Percentiles rank a stretch among this genome's conserved stretches.
Conservation (phyloP, 805 yeast species). For the Cyberlindnera nakhonratchasimensis region DNA sequence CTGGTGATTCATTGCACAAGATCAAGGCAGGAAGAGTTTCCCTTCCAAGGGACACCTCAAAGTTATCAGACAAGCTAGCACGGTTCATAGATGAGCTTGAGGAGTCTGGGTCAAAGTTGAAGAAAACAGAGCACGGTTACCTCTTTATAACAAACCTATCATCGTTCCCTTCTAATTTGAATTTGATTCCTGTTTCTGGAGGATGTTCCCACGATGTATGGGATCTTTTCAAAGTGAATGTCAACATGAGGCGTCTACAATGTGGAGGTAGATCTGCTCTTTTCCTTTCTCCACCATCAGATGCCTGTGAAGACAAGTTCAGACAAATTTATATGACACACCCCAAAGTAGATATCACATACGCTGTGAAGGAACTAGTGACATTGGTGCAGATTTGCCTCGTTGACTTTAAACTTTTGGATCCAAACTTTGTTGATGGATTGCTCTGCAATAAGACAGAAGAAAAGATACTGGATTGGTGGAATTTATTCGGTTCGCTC, state of each 20-base stretch:
- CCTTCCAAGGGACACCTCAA: constrained; percentile 35
- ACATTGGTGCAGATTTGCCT: constrained; percentile 71
- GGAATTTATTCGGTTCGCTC: constrained; percentile 66
- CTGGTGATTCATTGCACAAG: constrained; percentile 73
- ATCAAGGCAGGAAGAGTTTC: constrained; percentile 59
- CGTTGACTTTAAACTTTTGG: constrained; percentile 71
- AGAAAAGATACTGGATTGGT: constrained; percentile 72
- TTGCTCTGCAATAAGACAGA: constrained; percentile 76
- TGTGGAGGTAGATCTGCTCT: constrained; percentile 87
- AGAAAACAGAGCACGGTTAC: constrained; percentile 54
- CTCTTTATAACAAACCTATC: constrained; percentile 83
- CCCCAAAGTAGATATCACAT: constrained; percentile 29
- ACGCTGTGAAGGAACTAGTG: constrained; percentile 52
- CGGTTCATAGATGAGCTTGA: constrained; percentile 63
- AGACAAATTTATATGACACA: constrained; percentile 65
- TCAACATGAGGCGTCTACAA: constrained; percentile 68
- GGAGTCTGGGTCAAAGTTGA: constrained; percentile 65
- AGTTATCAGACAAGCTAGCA: constrained; percentile 43
- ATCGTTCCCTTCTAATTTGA: constrained; percentile 69
- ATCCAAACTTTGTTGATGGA: constrained; percentile 76
- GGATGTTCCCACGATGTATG: constrained; percentile 50
- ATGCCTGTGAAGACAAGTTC: constrained; percentile 79
- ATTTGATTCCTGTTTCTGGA: constrained; percentile 63
- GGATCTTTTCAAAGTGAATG: constrained; percentile 62
- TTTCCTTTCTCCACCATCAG: constrained; percentile 65